Conservation (phyloP, 1,284 basidiomycete species). For the Ganoderma boninense region DNA sequence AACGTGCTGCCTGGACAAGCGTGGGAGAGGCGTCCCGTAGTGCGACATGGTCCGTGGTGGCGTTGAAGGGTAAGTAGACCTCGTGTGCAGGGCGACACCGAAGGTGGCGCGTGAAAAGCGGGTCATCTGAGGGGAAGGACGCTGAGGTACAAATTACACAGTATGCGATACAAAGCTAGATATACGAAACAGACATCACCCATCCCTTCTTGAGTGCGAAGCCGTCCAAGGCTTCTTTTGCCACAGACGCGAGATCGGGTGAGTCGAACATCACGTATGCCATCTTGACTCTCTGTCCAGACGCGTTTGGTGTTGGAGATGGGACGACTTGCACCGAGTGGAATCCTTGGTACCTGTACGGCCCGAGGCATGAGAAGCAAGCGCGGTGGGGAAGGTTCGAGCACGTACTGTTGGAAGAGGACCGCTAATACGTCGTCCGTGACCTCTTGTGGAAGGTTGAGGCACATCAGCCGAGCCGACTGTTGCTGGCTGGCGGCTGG, state of each 20-base stretch:
- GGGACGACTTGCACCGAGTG: constrained; percentile 71
- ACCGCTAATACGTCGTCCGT: constrained; percentile 82
- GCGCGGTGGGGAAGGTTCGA: constrained; percentile 1
- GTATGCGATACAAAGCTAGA: constrained; percentile 50
- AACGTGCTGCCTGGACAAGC: background rate
- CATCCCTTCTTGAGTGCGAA: constrained; percentile 85
- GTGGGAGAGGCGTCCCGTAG: background rate
- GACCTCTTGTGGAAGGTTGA: constrained; percentile 83
- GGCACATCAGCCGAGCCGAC: constrained; percentile 74
- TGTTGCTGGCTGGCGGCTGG: constrained; percentile 64
- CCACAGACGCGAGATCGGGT: constrained; percentile 73
- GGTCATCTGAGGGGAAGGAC: constrained; percentile 21
- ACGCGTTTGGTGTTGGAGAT: constrained; percentile 68
- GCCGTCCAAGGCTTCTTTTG: constrained; percentile 81
- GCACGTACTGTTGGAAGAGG: constrained; percentile 86
- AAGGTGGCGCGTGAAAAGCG: background rate
- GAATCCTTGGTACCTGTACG: constrained; percentile 77
- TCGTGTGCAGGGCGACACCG: background rate
- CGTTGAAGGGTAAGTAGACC: background rate
- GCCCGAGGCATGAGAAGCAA: background rate
- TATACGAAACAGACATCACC: constrained; percentile 80
- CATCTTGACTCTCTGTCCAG: constrained; percentile 72
- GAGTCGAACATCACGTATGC: constrained; percentile 82
- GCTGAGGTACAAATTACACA: constrained; percentile 31
- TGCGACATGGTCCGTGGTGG: background rate